phyloP scores from a whole-genome alignment of 2,329 filamentous ascomycete species.

The Colletotrichum falcatum region DNA sequence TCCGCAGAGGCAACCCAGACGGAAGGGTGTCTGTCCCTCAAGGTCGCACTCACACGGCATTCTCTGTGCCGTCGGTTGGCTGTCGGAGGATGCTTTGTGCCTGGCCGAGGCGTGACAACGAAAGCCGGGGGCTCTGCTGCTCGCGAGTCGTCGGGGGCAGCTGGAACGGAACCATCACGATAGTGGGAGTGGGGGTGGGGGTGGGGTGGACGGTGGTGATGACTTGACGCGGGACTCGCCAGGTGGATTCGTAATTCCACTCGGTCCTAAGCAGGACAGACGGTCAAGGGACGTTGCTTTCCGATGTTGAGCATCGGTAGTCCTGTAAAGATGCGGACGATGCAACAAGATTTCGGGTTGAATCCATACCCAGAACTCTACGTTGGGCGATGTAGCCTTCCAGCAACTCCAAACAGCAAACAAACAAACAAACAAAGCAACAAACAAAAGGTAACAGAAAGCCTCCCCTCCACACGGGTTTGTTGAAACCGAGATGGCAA shows the following conservation, averaged over 20 bases:
- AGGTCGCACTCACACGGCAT: constrained; percentile 6
- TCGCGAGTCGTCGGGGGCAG: neutral
- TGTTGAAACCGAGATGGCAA: too few species aligned
- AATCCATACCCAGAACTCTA: neutral
- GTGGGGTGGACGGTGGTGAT: neutral
- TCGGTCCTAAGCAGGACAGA: too few species aligned
- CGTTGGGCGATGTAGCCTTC: neutral
- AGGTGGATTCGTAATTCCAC: neutral
- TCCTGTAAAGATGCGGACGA: neutral
- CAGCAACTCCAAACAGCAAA: neutral
- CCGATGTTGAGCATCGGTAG: neutral
- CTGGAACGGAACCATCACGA: neutral
- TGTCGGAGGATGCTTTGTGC: constrained; percentile 6
- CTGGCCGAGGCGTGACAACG: neutral
- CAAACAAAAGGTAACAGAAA: neutral
- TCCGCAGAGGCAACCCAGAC: constrained; percentile 2
- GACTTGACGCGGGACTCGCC: neutral
- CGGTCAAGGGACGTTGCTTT: neutral
- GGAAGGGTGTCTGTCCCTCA: neutral
- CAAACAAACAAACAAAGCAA: neutral
- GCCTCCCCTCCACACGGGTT: neutral
- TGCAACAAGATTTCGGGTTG: neutral
- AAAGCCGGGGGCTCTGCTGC: neutral
- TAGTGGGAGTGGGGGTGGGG: neutral
- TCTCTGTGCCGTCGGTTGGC: neutral